phyloP scores from a whole-genome alignment of 257 asterid species.

The Leonotis leonurus region DNA sequence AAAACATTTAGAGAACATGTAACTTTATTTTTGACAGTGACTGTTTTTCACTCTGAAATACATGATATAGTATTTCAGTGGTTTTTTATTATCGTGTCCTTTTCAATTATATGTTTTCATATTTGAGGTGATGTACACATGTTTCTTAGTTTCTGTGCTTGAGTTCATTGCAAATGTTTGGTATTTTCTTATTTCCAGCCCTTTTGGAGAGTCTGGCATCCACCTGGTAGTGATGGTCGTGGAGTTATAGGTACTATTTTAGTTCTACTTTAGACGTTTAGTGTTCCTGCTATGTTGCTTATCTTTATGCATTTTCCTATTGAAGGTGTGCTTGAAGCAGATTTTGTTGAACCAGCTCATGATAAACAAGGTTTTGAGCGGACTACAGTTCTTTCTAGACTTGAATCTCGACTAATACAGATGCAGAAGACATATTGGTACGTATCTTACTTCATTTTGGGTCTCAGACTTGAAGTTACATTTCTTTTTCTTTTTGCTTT shows the following conservation, averaged over 20 bases:
- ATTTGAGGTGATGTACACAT: neutral
- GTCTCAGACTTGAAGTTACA: neutral
- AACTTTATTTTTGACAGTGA: neutral
- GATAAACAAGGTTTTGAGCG: conserved; percentile 99
- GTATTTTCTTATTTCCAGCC: conserved; percentile 46
- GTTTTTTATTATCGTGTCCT: neutral
- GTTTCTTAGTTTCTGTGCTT: conserved; percentile 8
- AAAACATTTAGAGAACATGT: neutral
- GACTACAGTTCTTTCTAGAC: conserved; percentile 80
- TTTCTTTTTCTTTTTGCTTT: neutral
- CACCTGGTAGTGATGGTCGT: conserved; percentile 98
- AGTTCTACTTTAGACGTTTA: neutral
- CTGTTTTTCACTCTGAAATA: neutral
- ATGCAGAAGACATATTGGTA: conserved; percentile 89
- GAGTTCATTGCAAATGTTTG: neutral
- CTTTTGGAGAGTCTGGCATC: conserved; percentile 96
- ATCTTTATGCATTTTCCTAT: conserved; percentile 3
- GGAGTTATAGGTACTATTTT: conserved; percentile 86
- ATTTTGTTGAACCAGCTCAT: conserved; percentile 98
- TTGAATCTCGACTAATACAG: conserved; percentile 57
- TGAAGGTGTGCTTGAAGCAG: conserved; percentile 90
- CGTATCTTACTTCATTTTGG: conserved; percentile 19
- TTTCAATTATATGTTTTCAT: neutral
- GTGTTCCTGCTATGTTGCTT: conserved; percentile 21
- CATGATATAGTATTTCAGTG: neutral